Base-by-base conservation (phyloP, 805 yeast genomes). In the Teunomyces cretensis region DNA sequence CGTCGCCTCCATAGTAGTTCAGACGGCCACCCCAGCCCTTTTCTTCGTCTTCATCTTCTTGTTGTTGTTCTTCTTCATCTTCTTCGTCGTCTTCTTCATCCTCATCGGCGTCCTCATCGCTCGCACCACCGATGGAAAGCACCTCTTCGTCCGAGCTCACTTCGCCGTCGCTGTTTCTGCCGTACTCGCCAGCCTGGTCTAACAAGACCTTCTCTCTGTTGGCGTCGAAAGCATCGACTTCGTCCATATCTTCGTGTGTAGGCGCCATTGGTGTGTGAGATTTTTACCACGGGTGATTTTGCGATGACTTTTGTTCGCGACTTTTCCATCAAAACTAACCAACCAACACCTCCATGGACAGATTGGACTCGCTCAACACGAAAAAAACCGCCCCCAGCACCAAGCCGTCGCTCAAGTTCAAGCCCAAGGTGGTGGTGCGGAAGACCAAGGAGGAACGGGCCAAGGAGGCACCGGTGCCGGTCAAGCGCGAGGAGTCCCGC, bases 401-500 rank as follows among this genome's bases (percentile, higher is more conserved):
- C 39, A 79, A 80, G 54, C 78, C 87, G 6, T 72, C 80, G 2
- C 67, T 86, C 48, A 84, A 85, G 63, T 91, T 91, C 67, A 82
- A 83, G 63, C 97, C 97, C 2, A 91, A 91, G 63, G 84, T 76
- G 2, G 96, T 91, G 35, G 90, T 90, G 0, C 74, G 97, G 65
- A 81, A 88, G 60, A 70, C 89, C 9, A 84, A 88, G 54, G 91
- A 87, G 54, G 96, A 89, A 54, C 73, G 96, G 61, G 96, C 82
- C 16, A 82, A 86, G 22, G 78, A 80, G 44, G 91, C 90, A 0
- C 89, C 90, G 4, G 58, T 53, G 6, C 55, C 54, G 40, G 76
- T 72, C 51, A 67, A 75, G 47, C 69, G 53, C 19, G 74, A 68
- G 45, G 54, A 54, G 45, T 28, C 14, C 55, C 54, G 51, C 57